phyloP scores from a whole-genome alignment of 2,329 filamentous ascomycete species.

The Coniochaeta ligniaria region DNA sequence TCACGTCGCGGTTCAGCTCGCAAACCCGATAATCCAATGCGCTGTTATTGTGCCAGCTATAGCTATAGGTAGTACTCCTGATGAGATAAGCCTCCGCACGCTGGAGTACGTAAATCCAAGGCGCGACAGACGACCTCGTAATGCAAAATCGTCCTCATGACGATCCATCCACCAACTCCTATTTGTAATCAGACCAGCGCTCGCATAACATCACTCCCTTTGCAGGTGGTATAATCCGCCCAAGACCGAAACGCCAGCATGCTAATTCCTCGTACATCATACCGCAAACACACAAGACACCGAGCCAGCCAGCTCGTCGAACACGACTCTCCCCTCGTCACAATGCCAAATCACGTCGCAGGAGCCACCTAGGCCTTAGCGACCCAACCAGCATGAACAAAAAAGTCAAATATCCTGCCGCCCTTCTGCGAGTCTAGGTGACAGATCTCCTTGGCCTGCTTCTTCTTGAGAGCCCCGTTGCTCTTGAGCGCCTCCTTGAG shows the following conservation, averaged over 20 bases:
- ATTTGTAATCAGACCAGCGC: background rate
- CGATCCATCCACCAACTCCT: background rate
- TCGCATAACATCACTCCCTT: background rate
- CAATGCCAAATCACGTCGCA: background rate
- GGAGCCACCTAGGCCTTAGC: conserved; percentile 59
- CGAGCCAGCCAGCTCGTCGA: background rate
- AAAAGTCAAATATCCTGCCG: conserved; percentile 85
- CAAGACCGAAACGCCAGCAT: background rate
- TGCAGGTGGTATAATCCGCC: background rate
- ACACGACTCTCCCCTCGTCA: background rate
- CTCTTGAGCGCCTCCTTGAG: conserved; percentile 84
- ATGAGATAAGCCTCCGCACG: background rate
- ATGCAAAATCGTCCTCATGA: background rate
- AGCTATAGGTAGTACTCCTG: background rate
- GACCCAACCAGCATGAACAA: conserved; percentile 88
- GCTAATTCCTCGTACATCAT: background rate
- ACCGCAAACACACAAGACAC: background rate
- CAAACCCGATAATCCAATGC: background rate
- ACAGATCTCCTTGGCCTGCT: conserved; percentile 82
- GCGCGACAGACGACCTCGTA: background rate
- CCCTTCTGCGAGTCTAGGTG: conserved; percentile 79
- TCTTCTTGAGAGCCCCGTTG: conserved; percentile 87
- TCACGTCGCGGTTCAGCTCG: background rate
- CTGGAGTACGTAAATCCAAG: background rate
- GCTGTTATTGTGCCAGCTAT: background rate